Evolutionary conservation across 2,329 filamentous ascomycete genomes (phyloP).

Genomic region (Ophiosphaerella korrae): DNA sequence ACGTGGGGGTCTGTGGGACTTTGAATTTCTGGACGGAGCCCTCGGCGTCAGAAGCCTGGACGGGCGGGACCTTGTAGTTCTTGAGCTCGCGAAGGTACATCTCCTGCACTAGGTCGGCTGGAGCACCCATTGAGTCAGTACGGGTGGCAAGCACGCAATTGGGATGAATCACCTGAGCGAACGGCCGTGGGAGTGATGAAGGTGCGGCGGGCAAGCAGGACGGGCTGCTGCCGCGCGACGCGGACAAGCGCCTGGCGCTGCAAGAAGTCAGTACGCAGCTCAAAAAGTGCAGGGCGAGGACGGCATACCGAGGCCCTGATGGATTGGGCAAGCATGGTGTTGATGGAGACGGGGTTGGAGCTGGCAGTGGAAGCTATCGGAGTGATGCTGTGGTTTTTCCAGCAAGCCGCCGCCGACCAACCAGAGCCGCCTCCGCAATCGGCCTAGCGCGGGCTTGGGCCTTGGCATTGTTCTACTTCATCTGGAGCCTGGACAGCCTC

Average conservation of each 20-base stretch:
- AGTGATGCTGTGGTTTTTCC: constrained; percentile 25
- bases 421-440: constrained; percentile 22
- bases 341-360: constrained; percentile 35
- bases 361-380: constrained; percentile 38
- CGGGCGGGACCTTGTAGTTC: constrained; percentile 82
- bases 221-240: constrained; percentile 62
- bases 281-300: constrained; percentile 6
- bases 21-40: constrained; percentile 90
- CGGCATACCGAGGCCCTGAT: constrained; percentile 64
- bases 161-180: constrained; percentile 63
- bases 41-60: constrained; percentile 86
- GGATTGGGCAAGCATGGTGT: constrained; percentile 64
- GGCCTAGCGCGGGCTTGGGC: constrained; percentile 20
- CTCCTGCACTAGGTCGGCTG: constrained; percentile 97
- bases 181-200: constrained; percentile 66
- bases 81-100: constrained; percentile 96
- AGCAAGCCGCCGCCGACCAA: constrained; percentile 1
- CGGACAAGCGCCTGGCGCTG: constrained; percentile 67
- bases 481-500: background rate
- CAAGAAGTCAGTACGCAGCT: constrained; percentile 32
- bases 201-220: constrained; percentile 63
- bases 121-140: constrained; percentile 42
- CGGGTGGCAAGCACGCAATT: constrained; percentile 17
- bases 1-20: constrained; percentile 78
- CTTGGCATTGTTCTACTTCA: constrained; percentile 10